phyloP scores from a whole-genome alignment of 352 stramenopile species.

The Phytophthora idaei region DNA sequence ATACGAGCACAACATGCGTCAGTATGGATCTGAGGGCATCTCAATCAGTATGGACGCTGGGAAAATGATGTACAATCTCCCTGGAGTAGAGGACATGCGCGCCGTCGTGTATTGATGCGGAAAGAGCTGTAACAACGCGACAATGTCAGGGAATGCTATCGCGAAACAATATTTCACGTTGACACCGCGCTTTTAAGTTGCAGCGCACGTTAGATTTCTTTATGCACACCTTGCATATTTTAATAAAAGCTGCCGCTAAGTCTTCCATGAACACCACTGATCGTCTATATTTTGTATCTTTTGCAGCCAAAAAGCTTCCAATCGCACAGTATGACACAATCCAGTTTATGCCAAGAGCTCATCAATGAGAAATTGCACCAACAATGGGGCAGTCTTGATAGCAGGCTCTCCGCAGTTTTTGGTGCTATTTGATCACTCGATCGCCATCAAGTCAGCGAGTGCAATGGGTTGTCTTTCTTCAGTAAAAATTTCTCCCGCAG shows the following conservation, averaged over 20 bases:
- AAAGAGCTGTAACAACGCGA: background rate
- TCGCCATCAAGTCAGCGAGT: slow-evolving; percentile 23
- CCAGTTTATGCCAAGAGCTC: too few relatives aligned
- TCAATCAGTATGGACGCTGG: slow-evolving; percentile 48
- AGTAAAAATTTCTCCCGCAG: background rate
- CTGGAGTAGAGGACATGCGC: slow-evolving; percentile 51
- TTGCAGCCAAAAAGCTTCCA: slow-evolving; percentile 3
- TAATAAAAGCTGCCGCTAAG: background rate
- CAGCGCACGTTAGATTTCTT: slow-evolving; percentile 8
- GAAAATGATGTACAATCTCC: slow-evolving; percentile 55
- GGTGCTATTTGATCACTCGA: slow-evolving; percentile 19
- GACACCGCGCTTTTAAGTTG: too few relatives aligned
- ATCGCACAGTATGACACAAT: background rate
- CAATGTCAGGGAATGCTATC: too few relatives aligned
- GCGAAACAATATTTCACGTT: too few relatives aligned
- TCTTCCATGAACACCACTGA: too few relatives aligned
- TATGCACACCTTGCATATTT: background rate
- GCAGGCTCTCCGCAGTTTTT: too few relatives aligned
- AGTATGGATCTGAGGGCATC: slow-evolving; percentile 50
- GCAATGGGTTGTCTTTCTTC: slow-evolving; percentile 14
- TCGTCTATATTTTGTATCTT: background rate
- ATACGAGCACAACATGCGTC: slow-evolving; percentile 64
- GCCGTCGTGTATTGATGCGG: slow-evolving; percentile 38
- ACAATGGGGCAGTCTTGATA: too few relatives aligned
- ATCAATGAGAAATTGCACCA: too few relatives aligned